These are phyloP conservation scores for Acrodontium crateriforme DNA, from an alignment of 2,329 filamentous ascomycete species.

Conservation along the genomic window DNA sequence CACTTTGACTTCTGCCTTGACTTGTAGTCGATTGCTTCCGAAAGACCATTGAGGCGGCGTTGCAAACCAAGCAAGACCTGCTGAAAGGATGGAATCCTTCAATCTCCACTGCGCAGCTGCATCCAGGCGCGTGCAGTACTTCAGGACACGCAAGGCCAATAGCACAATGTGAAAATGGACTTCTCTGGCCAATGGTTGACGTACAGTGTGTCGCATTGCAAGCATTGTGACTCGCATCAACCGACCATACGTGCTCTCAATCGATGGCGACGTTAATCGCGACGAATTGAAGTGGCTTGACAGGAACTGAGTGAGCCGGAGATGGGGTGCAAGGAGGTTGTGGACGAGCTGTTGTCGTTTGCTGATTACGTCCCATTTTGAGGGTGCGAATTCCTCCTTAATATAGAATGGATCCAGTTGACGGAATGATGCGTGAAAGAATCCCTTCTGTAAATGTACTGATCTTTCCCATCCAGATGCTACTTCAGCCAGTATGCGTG, in stretches of 20 bases:
- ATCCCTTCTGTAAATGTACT: conserved; percentile 60
- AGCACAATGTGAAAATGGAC: conserved; percentile 80
- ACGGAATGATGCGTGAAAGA: conserved; percentile 62
- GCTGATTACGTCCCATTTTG: conserved; percentile 60
- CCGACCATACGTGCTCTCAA: conserved; percentile 67
- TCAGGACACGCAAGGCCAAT: conserved; percentile 66
- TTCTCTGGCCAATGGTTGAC: conserved; percentile 80
- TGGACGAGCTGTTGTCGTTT: conserved; percentile 68
- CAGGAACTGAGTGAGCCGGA: conserved; percentile 74
- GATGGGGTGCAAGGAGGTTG: conserved; percentile 74
- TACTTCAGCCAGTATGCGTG: conserved; percentile 73
- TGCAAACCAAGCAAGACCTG: conserved; percentile 78
- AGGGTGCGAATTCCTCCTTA: conserved; percentile 85
- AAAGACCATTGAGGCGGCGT: conserved; percentile 80
- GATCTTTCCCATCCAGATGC: conserved; percentile 83
- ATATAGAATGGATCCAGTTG: conserved; percentile 81
- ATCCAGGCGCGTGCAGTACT: conserved; percentile 50
- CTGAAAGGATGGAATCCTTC: conserved; percentile 79
- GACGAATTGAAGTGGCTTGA: conserved; percentile 91
- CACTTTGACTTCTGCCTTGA: conserved; percentile 81
- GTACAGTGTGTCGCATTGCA: conserved; percentile 53
- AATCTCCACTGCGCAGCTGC: conserved; percentile 62
- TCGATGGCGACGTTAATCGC: conserved; percentile 68
- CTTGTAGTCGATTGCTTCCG: conserved; percentile 80
- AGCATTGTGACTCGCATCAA: conserved; percentile 67